Evolutionary conservation across 805 yeast genomes (phyloP).

Genomic region (Saccharomyces cerevisiae): DNA sequence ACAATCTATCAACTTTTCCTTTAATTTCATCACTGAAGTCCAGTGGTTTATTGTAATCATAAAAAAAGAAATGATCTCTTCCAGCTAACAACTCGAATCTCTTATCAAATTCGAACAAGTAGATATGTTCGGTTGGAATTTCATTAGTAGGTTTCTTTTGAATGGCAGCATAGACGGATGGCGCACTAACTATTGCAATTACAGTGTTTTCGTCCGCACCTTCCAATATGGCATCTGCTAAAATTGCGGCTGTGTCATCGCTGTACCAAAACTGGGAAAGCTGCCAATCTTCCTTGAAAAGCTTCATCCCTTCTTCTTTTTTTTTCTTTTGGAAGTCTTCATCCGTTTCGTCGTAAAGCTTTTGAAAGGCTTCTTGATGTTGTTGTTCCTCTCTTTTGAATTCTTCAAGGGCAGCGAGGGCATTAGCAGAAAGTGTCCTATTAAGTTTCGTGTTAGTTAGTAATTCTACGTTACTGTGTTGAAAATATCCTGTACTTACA

Average conservation of each 20-base stretch:
- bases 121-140: slow-evolving; percentile 61
- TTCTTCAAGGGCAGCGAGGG: slow-evolving; percentile 50
- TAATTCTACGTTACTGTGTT: neutral
- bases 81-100: slow-evolving; percentile 73
- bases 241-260: slow-evolving; percentile 58
- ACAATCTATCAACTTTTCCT: slow-evolving; percentile 58
- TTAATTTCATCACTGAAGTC: slow-evolving; percentile 47
- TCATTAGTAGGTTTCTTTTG: slow-evolving; percentile 41
- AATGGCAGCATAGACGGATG: slow-evolving; percentile 84
- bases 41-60: slow-evolving; percentile 68
- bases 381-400: slow-evolving; percentile 58
- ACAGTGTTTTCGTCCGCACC: slow-evolving; percentile 69
- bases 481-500: slow-evolving; percentile 9
- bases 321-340: slow-evolving; percentile 30
- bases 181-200: slow-evolving; percentile 77
- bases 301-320: slow-evolving; percentile 48
- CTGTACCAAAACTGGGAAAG: slow-evolving; percentile 87
- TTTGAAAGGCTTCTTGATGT: slow-evolving; percentile 47
- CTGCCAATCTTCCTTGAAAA: slow-evolving; percentile 89
- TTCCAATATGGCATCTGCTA: slow-evolving; percentile 65
- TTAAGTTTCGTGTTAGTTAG: neutral
- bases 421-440: slow-evolving; percentile 36
- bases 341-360: slow-evolving; percentile 50
- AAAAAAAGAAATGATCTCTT: slow-evolving; percentile 52
- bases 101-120: slow-evolving; percentile 69